Percentiles rank a stretch among this genome's conserved stretches.
phyloP scores from a whole-genome alignment of 768 basidiomycete species.

The Tulasnella sp. region DNA sequence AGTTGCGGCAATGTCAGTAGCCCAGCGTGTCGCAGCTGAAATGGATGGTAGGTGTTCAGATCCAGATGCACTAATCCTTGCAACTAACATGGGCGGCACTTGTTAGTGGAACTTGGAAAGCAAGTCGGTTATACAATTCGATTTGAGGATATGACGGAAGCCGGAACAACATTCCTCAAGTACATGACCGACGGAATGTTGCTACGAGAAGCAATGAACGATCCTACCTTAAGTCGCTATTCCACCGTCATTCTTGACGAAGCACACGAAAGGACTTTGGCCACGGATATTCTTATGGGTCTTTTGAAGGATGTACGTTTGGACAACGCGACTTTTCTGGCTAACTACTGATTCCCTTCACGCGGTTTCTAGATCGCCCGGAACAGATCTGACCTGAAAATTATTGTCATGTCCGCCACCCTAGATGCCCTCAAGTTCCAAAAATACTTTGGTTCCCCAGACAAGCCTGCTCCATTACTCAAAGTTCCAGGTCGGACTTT shows the following conservation, averaged over 20 bases:
- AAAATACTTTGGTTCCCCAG: constrained; percentile 69
- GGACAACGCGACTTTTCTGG: not conserved
- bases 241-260: constrained; percentile 98
- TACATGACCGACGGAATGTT: constrained; percentile 99
- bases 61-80: not conserved
- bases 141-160: constrained; percentile 94
- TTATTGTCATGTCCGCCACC: constrained; percentile 98
- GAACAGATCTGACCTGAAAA: constrained; percentile 82
- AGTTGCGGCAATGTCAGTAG: constrained; percentile 97
- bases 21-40: constrained; percentile 97
- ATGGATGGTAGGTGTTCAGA: constrained; percentile 75
- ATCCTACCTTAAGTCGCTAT: constrained; percentile 81
- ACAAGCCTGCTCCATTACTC: constrained; percentile 66
- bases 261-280: constrained; percentile 95
- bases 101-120: constrained; percentile 79
- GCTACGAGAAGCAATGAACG: constrained; percentile 93
- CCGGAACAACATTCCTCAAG: constrained; percentile 89
- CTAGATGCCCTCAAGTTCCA: constrained; percentile 96
- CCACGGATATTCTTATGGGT: constrained; percentile 98
- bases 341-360: not conserved
- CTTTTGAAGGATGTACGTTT: constrained; percentile 62
- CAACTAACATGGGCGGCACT: not conserved
- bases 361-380: constrained; percentile 51
- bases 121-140: constrained; percentile 98
- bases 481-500: constrained; percentile 91